A percentile compares a stretch with the other conserved stretches of the same genome.
Evolutionary conservation across 2,329 filamentous ascomycete genomes (phyloP).

Genomic region (Rhinocladiella mackenziei): DNA sequence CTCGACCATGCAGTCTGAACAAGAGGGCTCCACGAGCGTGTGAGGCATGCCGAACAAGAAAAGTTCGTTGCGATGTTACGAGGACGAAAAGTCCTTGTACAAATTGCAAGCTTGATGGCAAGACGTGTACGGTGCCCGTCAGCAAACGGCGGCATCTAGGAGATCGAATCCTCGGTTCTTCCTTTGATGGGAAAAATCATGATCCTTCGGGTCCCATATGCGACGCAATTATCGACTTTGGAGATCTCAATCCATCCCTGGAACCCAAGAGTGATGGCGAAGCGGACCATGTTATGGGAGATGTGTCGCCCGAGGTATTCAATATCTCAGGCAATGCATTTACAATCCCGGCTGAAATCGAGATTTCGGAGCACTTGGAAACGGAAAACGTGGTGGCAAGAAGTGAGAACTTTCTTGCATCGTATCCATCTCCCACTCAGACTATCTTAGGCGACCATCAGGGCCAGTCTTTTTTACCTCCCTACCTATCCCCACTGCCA

Average conservation of each 20-base stretch:
- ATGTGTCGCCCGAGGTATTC: constrained; percentile 8
- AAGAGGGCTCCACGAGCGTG: constrained; percentile 84
- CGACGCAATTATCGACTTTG: constrained; percentile 22
- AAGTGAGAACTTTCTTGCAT: constrained; percentile 27
- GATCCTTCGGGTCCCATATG: constrained; percentile 17
- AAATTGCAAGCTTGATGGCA: constrained; percentile 64
- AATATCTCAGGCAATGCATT: not conserved
- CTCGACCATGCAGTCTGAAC: constrained; percentile 50
- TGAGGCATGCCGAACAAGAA: constrained; percentile 79
- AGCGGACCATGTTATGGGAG: not conserved
- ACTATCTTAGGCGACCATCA: constrained; percentile 47
- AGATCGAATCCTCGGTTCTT: constrained; percentile 18
- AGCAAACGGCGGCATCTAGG: constrained; percentile 65
- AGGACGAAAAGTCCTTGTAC: constrained; percentile 79
- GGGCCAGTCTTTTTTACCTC: constrained; percentile 50
- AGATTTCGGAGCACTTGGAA: constrained; percentile 32
- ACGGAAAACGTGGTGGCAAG: constrained; percentile 28
- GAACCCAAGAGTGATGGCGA: not conserved
- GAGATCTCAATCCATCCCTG: constrained; percentile 4
- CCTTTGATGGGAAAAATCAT: constrained; percentile 9
- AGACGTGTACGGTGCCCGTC: constrained; percentile 62
- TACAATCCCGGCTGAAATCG: not conserved
- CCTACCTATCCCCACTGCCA: constrained; percentile 77
- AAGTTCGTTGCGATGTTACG: constrained; percentile 90
- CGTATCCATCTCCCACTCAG: constrained; percentile 41